Evolutionary conservation across 1,284 basidiomycete species (phyloP).

Genomic region (Peniophora sp.): DNA sequence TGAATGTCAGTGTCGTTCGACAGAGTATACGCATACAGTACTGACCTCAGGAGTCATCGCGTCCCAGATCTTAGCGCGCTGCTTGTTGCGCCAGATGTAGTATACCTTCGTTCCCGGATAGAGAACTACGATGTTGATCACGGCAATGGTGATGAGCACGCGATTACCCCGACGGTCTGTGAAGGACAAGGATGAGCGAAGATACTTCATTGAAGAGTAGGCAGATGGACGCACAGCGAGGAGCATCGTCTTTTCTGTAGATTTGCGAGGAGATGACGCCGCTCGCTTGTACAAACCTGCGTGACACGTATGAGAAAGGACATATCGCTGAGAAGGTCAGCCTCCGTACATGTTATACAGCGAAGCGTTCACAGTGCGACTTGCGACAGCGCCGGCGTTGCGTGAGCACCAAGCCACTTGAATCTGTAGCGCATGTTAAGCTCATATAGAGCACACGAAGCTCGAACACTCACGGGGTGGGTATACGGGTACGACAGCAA

Average conservation of each 20-base stretch:
- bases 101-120: conserved; percentile 45
- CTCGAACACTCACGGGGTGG: conserved; percentile 14
- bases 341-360: conserved; percentile 43
- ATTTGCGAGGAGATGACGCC: conserved; percentile 37
- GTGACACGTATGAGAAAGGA: background rate
- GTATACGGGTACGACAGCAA: conserved; percentile 26
- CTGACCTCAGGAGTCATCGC: conserved; percentile 40
- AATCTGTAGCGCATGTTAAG: conserved; percentile 8
- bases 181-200: background rate
- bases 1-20: background rate
- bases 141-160: conserved; percentile 34
- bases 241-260: conserved; percentile 44
- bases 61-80: conserved; percentile 41
- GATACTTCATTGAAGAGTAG: background rate
- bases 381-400: conserved; percentile 47
- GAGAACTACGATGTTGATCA: conserved; percentile 38
- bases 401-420: conserved; percentile 49
- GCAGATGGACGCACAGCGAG: conserved; percentile 28
- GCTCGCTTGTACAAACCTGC: conserved; percentile 41
- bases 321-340: background rate
- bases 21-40: background rate
- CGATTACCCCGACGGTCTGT: conserved; percentile 43
- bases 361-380: conserved; percentile 45
- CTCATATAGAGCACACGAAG: too few relatives aligned
- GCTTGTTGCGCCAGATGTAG: conserved; percentile 43